Evolutionary conservation across 1,284 basidiomycete species (phyloP), one percentile per base, ranked within the genome.

Genomic region (Tilletia horrida): DNA sequence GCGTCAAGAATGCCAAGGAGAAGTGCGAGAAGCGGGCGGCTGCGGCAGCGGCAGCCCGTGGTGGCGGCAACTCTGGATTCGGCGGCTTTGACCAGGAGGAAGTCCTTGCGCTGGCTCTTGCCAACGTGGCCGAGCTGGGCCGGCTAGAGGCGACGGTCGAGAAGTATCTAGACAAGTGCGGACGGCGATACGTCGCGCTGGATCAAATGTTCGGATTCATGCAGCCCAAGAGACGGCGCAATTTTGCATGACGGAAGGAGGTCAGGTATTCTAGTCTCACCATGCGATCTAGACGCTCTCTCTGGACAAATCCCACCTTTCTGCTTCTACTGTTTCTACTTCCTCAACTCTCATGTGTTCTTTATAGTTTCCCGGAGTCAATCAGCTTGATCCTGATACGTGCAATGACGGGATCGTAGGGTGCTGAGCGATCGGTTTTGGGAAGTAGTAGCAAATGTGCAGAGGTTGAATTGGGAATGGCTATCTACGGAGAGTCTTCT

Each of bases 141-240:
- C 9, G 18, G 14, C 57, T 71, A 13, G 14, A 65, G 43, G 64
- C 65, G n/a, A 67, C 69, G 27, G 74, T 78, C 55, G 70, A 75
- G 40, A 71, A 68, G 65, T 79, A 80, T 63, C 71, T 80, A 23
- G 70, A 69, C 0, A 74, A 71, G 67, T 78, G 77, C 57, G 80
- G 73, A 0, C 66, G 80, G 40, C 67, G 79, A 29, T 81, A 71
- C 67, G 80, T 81, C 55, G 76, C 71, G 63, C 62, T 81, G 59
- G 72, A 67, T 2, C 70, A 67, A 57, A 72, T 81, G 63, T 81
- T 81, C 64, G 48, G 40, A 25, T 65, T 65, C 21, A 65, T 65
- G 64, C 27, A 64, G 44, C 48, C 23, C 23, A 52, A 63, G 48
- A 63, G 25, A n/a, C 25, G 44, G 62, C 23, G 55, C 35, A 40